Base-by-base conservation (phyloP, 495 filamentous ascomycete species). In the Letharia columbiana region DNA sequence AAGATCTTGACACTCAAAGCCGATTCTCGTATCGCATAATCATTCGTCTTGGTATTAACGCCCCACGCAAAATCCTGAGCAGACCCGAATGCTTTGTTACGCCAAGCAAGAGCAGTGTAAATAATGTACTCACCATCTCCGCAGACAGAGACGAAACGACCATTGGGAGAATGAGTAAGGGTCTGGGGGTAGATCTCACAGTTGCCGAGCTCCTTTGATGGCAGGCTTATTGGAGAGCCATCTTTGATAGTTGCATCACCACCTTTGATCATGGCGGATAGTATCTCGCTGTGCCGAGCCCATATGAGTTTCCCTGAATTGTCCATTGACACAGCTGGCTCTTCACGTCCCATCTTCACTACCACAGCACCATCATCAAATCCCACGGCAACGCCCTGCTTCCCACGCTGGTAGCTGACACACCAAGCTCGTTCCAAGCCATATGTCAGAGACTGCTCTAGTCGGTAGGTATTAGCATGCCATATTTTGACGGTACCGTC, bases 121-220 rank as follows among this genome's bases (percentile, higher is more conserved):
- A 98, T 93, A 71, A 97, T 98, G 75, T 96, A 97, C 73, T 99
- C 94, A 41, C 94, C 94, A 72, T 99, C 94, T 58, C 94, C 94
- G 71, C 94, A 98, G 37, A 98, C 90, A 11, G 95, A 92, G 35
- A 98, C 94, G 66, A 98, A 99, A 20, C 95, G 88, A 56, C 95
- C 94, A 71, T 99, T 99, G 5, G 94, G 89, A n/a, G 92, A 96
- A 76, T 99, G 94, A 18, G 90, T 82, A 37, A 99, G 83, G 0
- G 89, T 92, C 73, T 97, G 92, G 1, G 94, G 95, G 76, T 98
- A 99, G 31, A 99, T 87, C 78, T 99, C 94, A 71, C 94, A 96
- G 37, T 87, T 91, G 13, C 94, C 94, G 42, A 99, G 80, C 60
- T 99, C 94, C 74, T 99, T 99, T 18, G 91, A 91, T 4, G 92